Conservation (phyloP, 164 flowering plant genomes). For the Paratinospora sagittata region DNA sequence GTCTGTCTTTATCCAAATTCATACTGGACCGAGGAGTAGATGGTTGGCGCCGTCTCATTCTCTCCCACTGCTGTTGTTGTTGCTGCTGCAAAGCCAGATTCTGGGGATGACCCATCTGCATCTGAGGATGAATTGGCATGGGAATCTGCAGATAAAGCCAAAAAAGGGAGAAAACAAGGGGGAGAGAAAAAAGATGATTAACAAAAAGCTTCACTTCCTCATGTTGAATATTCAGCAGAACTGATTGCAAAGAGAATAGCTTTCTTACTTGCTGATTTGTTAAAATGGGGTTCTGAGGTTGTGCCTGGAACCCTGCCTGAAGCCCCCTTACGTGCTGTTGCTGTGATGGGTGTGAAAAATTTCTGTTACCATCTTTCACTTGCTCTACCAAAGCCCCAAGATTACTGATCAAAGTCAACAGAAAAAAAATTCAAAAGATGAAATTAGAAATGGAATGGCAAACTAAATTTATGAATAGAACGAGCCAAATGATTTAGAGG, state of each 20-base stretch:
- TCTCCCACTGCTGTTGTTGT: constrained; percentile 37
- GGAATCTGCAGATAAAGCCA: constrained; percentile 33
- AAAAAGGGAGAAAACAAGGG: neutral
- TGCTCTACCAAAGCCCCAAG: constrained; percentile 51
- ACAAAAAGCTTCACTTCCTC: neutral
- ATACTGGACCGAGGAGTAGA: constrained; percentile 46
- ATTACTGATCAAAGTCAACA: constrained; percentile 34
- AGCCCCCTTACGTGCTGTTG: constrained; percentile 41
- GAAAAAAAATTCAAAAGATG: constrained; percentile 6
- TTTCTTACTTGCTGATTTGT: constrained; percentile 64
- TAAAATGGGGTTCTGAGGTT: constrained; percentile 45
- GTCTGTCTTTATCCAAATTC: constrained; percentile 57
- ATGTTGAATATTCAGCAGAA: neutral
- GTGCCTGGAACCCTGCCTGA: constrained; percentile 52
- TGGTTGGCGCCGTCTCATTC: constrained; percentile 47
- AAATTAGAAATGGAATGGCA: neutral
- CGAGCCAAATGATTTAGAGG: neutral
- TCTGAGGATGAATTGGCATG: constrained; percentile 66
- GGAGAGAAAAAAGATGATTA: neutral
- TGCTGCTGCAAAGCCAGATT: constrained; percentile 62
- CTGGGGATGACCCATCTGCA: constrained; percentile 65
- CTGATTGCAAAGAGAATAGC: neutral
- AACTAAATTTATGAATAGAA: neutral
- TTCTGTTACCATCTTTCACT: constrained; percentile 62
- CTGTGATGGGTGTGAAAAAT: constrained; percentile 40